phyloP scores from a whole-genome alignment of 2,329 filamentous ascomycete genomes.

The Fusarium sp. region DNA sequence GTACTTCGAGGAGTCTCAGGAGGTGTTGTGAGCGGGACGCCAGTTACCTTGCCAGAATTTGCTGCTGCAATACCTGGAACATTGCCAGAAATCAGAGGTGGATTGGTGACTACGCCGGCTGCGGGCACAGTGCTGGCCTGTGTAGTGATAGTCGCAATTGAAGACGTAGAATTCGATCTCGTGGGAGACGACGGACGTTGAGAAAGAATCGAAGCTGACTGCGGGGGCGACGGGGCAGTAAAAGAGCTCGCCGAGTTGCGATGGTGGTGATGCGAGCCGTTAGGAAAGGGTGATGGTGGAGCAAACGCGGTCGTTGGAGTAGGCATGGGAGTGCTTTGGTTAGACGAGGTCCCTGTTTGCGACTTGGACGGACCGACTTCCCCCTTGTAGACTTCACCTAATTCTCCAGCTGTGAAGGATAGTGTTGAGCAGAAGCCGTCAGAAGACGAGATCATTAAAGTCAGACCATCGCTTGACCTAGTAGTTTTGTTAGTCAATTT shows the following conservation, averaged over 20 bases:
- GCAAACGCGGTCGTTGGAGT: conserved; percentile 74
- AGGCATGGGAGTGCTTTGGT: conserved; percentile 73
- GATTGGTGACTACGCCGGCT: conserved; percentile 74
- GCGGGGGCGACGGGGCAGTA: conserved; percentile 64
- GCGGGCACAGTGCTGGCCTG: conserved; percentile 60
- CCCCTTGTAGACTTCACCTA: conserved; percentile 82
- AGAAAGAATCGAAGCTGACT: conserved; percentile 65
- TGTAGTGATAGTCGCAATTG: conserved; percentile 79
- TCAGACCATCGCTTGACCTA: conserved; percentile 61
- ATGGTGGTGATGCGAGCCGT: conserved; percentile 61
- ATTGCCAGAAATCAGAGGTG: conserved; percentile 79
- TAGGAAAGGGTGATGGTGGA: conserved; percentile 67
- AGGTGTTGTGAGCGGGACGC: conserved; percentile 84
- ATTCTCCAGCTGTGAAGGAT: conserved; percentile 82
- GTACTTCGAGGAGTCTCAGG: conserved; percentile 79
- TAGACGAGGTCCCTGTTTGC: conserved; percentile 59
- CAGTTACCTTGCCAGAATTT: conserved; percentile 70
- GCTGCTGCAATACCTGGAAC: conserved; percentile 81
- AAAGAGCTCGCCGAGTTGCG: conserved; percentile 67
- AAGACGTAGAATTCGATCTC: conserved; percentile 86
- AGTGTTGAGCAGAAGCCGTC: conserved; percentile 97
- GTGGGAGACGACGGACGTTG: conserved; percentile 80
- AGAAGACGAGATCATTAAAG: conserved; percentile 92
- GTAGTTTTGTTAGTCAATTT: conserved; percentile 38
- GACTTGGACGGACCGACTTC: conserved; percentile 65